phyloP scores from a whole-genome alignment of 768 basidiomycete genomes.

The Lyophyllum shimeji region DNA sequence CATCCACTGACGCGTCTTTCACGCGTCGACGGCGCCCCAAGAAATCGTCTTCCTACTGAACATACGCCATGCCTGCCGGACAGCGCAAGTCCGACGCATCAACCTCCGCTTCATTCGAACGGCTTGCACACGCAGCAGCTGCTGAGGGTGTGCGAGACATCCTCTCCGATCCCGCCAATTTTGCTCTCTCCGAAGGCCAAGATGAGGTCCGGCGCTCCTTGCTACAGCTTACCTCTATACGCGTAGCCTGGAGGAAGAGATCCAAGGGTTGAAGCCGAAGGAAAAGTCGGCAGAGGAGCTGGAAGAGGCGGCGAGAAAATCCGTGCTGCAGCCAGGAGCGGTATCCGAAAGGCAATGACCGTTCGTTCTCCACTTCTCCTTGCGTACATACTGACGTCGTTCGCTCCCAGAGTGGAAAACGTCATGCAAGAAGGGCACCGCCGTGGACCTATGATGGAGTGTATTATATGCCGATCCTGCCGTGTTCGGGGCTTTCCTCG shows the following conservation, averaged over 20 bases:
- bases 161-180: constrained; percentile 34
- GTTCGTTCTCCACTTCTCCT: constrained; percentile 23
- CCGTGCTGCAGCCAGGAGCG: constrained; percentile 41
- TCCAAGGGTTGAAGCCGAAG: constrained; percentile 24
- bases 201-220: constrained; percentile 21
- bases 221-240: constrained; percentile 28
- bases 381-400: background rate
- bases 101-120: constrained; percentile 21
- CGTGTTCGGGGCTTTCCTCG: constrained; percentile 46
- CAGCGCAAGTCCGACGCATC: constrained; percentile 40
- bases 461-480: constrained; percentile 43
- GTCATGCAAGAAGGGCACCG: constrained; percentile 42
- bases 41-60: background rate
- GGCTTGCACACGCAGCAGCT: constrained; percentile 22
- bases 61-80: constrained; percentile 17
- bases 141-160: constrained; percentile 30
- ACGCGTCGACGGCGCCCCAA: constrained; percentile 1
- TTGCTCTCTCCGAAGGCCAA: constrained; percentile 32
- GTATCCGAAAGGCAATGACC: constrained; percentile 52
- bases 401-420: constrained; percentile 43
- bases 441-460: constrained; percentile 55
- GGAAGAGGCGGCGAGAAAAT: constrained; percentile 45
- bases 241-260: constrained; percentile 27
- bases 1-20: background rate
- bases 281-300: constrained; percentile 38